Percentiles rank a stretch among this genome's conserved stretches.
These are phyloP conservation scores for Cinchona pubescens DNA, from an alignment of 257 asterid genomes.

Conservation along the genomic window DNA sequence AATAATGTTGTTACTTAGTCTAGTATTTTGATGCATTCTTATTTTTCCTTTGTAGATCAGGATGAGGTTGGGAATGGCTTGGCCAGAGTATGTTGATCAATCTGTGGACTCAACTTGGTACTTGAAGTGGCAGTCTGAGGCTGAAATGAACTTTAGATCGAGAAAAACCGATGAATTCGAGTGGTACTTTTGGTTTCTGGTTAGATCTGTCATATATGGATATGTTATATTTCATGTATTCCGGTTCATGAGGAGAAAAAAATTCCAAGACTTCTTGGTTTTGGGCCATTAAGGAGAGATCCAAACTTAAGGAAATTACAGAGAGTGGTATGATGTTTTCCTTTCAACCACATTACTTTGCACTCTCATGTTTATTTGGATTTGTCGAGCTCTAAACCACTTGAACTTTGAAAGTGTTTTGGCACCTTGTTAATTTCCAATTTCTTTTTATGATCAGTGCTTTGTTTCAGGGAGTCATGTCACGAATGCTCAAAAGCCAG, in stretches of 20 bases:
- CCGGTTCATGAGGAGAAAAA: constrained; percentile 61
- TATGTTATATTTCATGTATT: constrained; percentile 52
- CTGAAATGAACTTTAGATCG: constrained; percentile 54
- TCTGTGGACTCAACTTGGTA: constrained; percentile 80
- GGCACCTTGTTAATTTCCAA: neutral
- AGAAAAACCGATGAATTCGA: constrained; percentile 54
- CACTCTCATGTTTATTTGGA: neutral
- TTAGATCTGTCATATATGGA: constrained; percentile 64
- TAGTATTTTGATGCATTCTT: constrained; percentile 15
- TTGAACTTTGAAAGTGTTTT: neutral
- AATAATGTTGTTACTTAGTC: no score
- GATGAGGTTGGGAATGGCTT: constrained; percentile 86
- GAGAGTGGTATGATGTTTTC: constrained; percentile 63
- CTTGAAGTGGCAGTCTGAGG: constrained; percentile 82
- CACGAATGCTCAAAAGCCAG: neutral
- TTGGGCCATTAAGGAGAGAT: constrained; percentile 65
- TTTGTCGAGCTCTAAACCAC: neutral
- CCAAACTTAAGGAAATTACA: constrained; percentile 71
- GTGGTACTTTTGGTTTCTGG: constrained; percentile 85
- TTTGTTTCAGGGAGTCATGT: neutral
- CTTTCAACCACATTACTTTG: constrained; percentile 16
- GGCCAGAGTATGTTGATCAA: constrained; percentile 82
- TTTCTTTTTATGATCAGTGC: neutral
- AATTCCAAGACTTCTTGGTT: constrained; percentile 72
- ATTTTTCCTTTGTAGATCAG: constrained; percentile 48